Percentiles rank a stretch among this genome's conserved stretches.
These are phyloP conservation scores for Fusarium sp. DNA, from an alignment of 2,329 filamentous ascomycete species.

Conservation along the genomic window DNA sequence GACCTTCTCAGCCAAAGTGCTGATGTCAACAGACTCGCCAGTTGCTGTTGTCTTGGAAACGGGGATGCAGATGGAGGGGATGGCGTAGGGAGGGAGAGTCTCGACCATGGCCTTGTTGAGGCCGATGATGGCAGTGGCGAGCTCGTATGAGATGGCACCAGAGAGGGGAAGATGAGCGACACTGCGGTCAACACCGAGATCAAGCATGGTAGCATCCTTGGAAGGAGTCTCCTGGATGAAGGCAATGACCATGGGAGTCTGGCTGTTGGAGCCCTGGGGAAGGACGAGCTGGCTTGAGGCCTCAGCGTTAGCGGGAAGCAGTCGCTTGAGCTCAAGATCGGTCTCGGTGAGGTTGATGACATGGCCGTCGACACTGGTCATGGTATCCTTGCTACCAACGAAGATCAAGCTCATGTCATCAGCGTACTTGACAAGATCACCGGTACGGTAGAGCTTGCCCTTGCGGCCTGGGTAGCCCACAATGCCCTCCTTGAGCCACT, in stretches of 20 bases:
- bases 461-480: conserved; percentile 33
- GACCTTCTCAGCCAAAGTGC: neutral
- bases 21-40: conserved; percentile 10
- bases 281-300: conserved; percentile 36
- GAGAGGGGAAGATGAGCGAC: conserved; percentile 23
- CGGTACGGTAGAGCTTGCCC: conserved; percentile 40
- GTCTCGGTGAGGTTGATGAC: conserved; percentile 42
- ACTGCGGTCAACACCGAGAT: conserved; percentile 12
- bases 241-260: conserved; percentile 38
- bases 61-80: conserved; percentile 40
- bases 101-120: conserved; percentile 44
- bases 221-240: conserved; percentile 23
- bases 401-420: conserved; percentile 42
- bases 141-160: conserved; percentile 27
- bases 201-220: conserved; percentile 7
- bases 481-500: conserved; percentile 38
- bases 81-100: conserved; percentile 42
- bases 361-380: conserved; percentile 39
- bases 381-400: conserved; percentile 36
- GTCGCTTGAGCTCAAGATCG: conserved; percentile 35
- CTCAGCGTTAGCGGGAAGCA: conserved; percentile 28
- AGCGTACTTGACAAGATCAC: conserved; percentile 42
- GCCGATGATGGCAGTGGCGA: conserved; percentile 35
- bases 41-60: neutral
- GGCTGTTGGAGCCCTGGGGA: conserved; percentile 28